Evolutionary conservation across 768 basidiomycete species (phyloP).

Genomic region (Termitomyces sp.): DNA sequence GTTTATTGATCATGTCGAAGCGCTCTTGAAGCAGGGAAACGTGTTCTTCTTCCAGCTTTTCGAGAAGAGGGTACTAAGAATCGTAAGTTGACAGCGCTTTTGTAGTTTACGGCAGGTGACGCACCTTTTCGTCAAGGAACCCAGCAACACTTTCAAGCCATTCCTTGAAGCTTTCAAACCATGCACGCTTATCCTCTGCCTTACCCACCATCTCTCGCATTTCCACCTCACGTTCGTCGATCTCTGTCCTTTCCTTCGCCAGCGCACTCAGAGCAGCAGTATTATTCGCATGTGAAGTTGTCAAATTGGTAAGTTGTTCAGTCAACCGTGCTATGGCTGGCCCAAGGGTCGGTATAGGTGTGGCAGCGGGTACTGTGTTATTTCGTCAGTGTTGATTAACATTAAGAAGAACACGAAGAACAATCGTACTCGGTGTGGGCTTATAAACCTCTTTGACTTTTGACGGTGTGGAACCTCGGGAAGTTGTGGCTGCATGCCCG

Average conservation of each 20-base stretch:
- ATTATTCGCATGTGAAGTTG: conserved; percentile 66
- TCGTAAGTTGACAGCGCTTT: conserved; percentile 6
- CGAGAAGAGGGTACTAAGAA: conserved; percentile 72
- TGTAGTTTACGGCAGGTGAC: background rate
- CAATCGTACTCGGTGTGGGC: conserved; percentile 62
- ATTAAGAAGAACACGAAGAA: background rate
- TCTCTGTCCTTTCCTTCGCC: conserved; percentile 58
- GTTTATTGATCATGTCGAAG: conserved; percentile 59
- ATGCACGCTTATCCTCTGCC: conserved; percentile 77
- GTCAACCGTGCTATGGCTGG: conserved; percentile 61
- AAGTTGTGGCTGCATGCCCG: conserved; percentile 48
- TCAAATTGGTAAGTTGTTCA: conserved; percentile 56
- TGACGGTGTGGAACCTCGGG: conserved; percentile 25
- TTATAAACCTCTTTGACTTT: conserved; percentile 61
- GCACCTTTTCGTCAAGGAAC: conserved; percentile 85
- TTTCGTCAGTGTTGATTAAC: conserved; percentile 16
- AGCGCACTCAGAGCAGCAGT: conserved; percentile 55
- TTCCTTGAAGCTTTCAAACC: conserved; percentile 77
- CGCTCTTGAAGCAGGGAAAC: conserved; percentile 74
- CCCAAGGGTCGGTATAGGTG: conserved; percentile 62
- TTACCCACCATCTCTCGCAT: conserved; percentile 71
- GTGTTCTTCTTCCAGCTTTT: conserved; percentile 76
- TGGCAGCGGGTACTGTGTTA: conserved; percentile 60
- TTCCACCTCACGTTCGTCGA: conserved; percentile 68
- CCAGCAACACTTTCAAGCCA: conserved; percentile 81